A percentile compares a stretch with the other conserved stretches of the same genome.
phyloP scores from a whole-genome alignment of 2,329 filamentous ascomycete species.

The Chaetomiaceae sp. region DNA sequence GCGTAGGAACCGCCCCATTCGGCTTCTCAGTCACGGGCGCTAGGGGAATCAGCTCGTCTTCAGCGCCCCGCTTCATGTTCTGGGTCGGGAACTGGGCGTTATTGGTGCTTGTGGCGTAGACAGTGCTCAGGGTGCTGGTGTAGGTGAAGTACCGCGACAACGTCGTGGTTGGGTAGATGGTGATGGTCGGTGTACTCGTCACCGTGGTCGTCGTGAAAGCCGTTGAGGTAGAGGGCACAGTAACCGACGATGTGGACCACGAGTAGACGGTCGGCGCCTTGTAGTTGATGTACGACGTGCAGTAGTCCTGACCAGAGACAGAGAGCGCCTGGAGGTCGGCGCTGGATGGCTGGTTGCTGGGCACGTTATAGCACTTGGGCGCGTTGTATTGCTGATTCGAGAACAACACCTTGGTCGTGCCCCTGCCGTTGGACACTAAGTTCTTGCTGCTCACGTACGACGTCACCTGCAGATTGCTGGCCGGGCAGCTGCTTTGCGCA shows the following conservation, averaged over 20 bases:
- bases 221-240: background rate
- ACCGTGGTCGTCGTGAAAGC: background rate
- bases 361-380: constrained; percentile 1
- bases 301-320: background rate
- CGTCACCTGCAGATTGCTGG: background rate
- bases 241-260: background rate
- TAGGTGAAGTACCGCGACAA: background rate
- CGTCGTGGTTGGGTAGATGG: background rate
- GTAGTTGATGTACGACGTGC: background rate
- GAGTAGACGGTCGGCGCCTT: background rate
- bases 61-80: background rate
- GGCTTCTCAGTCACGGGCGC: background rate
- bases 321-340: background rate
- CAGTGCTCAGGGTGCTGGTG: background rate
- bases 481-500: background rate
- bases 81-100: background rate
- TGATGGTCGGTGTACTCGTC: background rate
- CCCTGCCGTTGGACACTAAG: background rate
- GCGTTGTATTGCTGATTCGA: background rate
- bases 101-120: background rate
- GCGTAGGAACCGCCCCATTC: background rate
- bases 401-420: background rate
- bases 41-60: background rate
- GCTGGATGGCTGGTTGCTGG: background rate
- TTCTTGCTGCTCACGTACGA: constrained; percentile 1